These are phyloP conservation scores for Rhizophagus clarus DNA, from an alignment of 192 early-diverging fungal genomes.

Conservation along the genomic window DNA sequence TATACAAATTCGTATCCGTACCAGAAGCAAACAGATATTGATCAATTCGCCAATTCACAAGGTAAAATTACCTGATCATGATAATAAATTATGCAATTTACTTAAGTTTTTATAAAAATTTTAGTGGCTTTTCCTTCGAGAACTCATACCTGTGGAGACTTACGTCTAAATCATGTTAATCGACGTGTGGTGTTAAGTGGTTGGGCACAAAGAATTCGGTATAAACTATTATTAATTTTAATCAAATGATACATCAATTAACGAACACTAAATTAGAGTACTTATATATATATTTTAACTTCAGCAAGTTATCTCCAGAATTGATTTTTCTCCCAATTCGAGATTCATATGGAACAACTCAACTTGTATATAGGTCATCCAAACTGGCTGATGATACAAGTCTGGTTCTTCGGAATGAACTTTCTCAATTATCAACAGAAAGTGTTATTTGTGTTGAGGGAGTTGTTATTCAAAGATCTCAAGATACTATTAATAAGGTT, in stretches of 20 bases:
- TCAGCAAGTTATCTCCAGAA: slow-evolving; percentile 67
- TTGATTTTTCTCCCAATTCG: slow-evolving; percentile 79
- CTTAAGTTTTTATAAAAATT: not conserved
- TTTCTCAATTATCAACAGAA: slow-evolving; percentile 66
- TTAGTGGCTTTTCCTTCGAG: slow-evolving; percentile 47
- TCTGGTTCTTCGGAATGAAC: slow-evolving; percentile 24
- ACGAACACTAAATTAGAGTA: too few species aligned
- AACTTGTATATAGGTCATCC: slow-evolving; percentile 62
- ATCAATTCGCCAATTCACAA: not conserved
- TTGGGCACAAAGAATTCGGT: slow-evolving; percentile 71
- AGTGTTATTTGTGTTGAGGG: slow-evolving; percentile 74
- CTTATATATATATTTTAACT: not conserved
- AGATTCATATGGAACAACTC: slow-evolving; percentile 74
- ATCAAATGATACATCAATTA: not conserved
- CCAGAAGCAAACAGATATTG: not conserved
- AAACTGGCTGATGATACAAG: slow-evolving; percentile 19
- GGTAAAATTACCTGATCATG: not conserved
- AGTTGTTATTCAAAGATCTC: slow-evolving; percentile 58
- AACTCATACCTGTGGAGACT: slow-evolving; percentile 82
- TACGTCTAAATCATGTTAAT: slow-evolving; percentile 58
- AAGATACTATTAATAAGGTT: slow-evolving; percentile 48
- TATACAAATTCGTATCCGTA: too few species aligned
- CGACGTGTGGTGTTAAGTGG: slow-evolving; percentile 72
- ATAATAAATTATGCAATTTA: not conserved
- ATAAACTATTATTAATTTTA: slow-evolving; percentile 2